Conservation (phyloP, 108 stramenopile genomes). For the Cyclotella distinguenda region DNA sequence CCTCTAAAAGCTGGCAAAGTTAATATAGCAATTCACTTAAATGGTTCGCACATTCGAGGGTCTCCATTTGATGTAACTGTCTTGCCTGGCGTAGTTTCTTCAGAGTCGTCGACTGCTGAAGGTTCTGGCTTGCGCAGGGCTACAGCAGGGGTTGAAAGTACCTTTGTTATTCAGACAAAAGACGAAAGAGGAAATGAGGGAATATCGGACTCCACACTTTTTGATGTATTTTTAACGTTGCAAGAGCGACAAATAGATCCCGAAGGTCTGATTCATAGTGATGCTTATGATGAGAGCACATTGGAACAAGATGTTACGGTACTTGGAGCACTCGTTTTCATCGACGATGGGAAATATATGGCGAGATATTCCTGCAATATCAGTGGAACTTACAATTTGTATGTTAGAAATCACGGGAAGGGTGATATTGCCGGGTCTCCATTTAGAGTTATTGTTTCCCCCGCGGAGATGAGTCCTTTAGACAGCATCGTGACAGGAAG, state of each 20-base stretch:
- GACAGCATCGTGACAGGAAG: conserved; percentile 16
- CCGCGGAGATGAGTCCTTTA: conserved; percentile 8
- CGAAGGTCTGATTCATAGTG: background rate
- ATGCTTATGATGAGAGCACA: background rate
- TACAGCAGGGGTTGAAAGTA: conserved; percentile 7
- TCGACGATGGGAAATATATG: conserved; percentile 4
- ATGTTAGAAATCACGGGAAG: background rate
- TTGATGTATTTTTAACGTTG: conserved; percentile 14
- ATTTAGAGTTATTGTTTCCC: conserved; percentile 12
- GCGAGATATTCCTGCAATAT: conserved; percentile 9
- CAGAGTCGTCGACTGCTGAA: conserved; percentile 8
- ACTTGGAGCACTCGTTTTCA: conserved; percentile 1
- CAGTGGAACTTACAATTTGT: conserved; percentile 10
- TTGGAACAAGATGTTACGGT: background rate
- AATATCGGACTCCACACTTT: background rate
- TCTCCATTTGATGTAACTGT: conserved; percentile 18
- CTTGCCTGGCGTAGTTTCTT: conserved; percentile 5
- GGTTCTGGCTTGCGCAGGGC: conserved; percentile 13
- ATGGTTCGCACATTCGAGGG: background rate
- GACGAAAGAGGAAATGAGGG: conserved; percentile 21
- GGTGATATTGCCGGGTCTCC: conserved; percentile 15
- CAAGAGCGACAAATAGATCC: background rate
- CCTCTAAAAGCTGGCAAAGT: conserved; percentile 1
- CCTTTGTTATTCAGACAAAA: conserved; percentile 22
- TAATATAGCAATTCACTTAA: conserved; percentile 1